Percentiles rank a stretch among this genome's conserved stretches.
phyloP scores from a whole-genome alignment of 163 green algal species.

The Volvox carteri region DNA sequence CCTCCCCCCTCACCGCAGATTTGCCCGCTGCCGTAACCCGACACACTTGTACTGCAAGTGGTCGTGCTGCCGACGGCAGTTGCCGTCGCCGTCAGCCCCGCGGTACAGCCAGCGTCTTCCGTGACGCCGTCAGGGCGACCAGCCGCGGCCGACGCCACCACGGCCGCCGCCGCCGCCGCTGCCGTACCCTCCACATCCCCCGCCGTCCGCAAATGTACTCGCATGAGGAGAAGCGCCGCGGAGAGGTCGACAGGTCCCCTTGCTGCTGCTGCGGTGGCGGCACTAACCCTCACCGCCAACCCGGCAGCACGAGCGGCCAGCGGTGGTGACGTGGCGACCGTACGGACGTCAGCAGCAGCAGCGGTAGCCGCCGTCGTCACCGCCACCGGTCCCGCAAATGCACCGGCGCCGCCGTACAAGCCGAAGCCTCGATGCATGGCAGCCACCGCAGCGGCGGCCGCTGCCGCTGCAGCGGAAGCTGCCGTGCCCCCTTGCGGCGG shows the following conservation, averaged over 20 bases:
- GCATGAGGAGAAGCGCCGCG: slow-evolving; percentile 44
- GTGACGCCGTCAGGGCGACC: background rate
- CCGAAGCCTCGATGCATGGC: background rate
- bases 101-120: background rate
- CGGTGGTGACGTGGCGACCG: no score
- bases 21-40: background rate
- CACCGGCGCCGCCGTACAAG: background rate
- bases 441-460: background rate
- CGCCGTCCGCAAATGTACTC: slow-evolving; percentile 6
- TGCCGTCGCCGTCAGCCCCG: no score
- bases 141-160: background rate
- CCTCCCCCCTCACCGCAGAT: no score
- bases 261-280: background rate
- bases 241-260: slow-evolving; percentile 18
- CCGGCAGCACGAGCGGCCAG: no score
- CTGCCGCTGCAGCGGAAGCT: slow-evolving; percentile 1
- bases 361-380: background rate
- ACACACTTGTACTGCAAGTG: background rate
- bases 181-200: background rate
- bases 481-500: background rate
- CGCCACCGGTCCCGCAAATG: background rate
- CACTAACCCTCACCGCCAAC: no score
- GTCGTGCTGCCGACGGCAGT: background rate
- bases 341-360: background rate
- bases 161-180: background rate